A percentile compares a stretch with the other conserved stretches of the same genome.
phyloP scores from a whole-genome alignment of 176 grass and related monocot genomes.

The Miscanthus lutarioriparius region DNA sequence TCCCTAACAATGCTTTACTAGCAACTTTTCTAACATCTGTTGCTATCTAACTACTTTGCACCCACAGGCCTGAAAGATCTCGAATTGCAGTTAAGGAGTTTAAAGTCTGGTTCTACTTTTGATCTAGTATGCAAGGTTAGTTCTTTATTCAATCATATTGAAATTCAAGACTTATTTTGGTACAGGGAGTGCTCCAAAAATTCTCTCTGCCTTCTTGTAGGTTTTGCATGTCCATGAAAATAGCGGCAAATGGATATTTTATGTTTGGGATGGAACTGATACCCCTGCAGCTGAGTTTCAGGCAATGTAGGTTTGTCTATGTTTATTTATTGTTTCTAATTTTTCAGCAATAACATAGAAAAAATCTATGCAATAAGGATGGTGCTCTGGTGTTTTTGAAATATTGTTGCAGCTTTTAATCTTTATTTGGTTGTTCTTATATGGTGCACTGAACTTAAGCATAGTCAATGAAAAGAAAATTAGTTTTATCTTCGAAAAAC shows the following conservation, averaged over 20 bases:
- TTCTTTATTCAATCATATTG: constrained; percentile 23
- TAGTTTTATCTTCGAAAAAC: constrained; percentile 7
- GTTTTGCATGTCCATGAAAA: constrained; percentile 71
- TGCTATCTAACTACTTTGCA: constrained; percentile 39
- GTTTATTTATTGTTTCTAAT: neutral
- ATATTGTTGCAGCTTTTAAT: constrained; percentile 2
- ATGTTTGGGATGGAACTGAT: constrained; percentile 96
- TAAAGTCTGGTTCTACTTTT: constrained; percentile 55
- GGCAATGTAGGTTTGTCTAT: constrained; percentile 34
- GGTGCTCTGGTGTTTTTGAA: neutral
- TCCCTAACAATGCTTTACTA: neutral
- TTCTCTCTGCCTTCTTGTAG: constrained; percentile 41
- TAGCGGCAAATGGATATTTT: constrained; percentile 48
- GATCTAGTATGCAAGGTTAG: constrained; percentile 87
- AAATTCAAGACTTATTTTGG: constrained; percentile 25
- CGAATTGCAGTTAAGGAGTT: constrained; percentile 51
- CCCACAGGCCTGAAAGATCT: constrained; percentile 43
- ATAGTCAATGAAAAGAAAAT: neutral
- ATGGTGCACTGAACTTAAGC: neutral
- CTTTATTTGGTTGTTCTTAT: constrained; percentile 15
- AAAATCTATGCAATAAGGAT: neutral
- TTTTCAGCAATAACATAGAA: neutral
- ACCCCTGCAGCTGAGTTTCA: constrained; percentile 49
- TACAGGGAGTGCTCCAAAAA: neutral
- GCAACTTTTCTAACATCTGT: constrained; percentile 17